Evolutionary conservation across 2,329 filamentous ascomycete species (phyloP).

Genomic region (Niveomyces coronatus): DNA sequence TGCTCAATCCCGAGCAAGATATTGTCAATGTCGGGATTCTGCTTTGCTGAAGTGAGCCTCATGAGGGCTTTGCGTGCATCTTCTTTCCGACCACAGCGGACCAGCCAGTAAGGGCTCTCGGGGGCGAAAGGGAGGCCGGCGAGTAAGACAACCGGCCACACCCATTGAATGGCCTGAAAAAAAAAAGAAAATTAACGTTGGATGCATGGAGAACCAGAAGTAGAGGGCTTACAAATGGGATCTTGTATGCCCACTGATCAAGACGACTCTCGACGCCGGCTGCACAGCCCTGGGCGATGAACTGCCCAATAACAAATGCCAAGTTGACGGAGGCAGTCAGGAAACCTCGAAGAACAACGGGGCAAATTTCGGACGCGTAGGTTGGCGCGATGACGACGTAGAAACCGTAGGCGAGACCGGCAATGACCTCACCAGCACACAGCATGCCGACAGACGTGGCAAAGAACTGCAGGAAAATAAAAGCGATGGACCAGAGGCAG

Average conservation of each 20-base stretch:
- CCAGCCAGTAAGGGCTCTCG: slow-evolving; percentile 41
- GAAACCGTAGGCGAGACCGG: slow-evolving; percentile 50
- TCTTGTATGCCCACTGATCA: slow-evolving; percentile 35
- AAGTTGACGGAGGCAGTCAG: slow-evolving; percentile 51
- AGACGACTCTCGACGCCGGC: slow-evolving; percentile 29
- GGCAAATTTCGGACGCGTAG: slow-evolving; percentile 52
- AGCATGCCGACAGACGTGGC: slow-evolving; percentile 43
- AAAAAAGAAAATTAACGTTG: too few relatives aligned
- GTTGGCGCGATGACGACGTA: slow-evolving; percentile 49
- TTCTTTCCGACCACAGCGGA: slow-evolving; percentile 29
- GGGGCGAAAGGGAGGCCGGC: slow-evolving; percentile 36
- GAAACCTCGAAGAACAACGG: slow-evolving; percentile 44
- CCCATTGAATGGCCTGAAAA: slow-evolving; percentile 35
- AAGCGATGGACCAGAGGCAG: slow-evolving; percentile 34
- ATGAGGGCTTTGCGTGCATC: slow-evolving; percentile 31
- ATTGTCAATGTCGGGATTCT: slow-evolving; percentile 20
- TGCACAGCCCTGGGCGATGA: slow-evolving; percentile 40
- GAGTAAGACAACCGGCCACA: slow-evolving; percentile 36
- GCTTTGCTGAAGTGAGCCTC: slow-evolving; percentile 29
- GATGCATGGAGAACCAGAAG: not conserved
- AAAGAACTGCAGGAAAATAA: slow-evolving; percentile 55
- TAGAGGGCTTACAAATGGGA: slow-evolving; percentile 17
- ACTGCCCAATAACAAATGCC: slow-evolving; percentile 52
- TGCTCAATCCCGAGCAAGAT: slow-evolving; percentile 46
- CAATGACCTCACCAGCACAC: slow-evolving; percentile 50